A percentile compares a stretch with the other conserved stretches of the same genome.
Conservation (phyloP, 768 basidiomycete genomes). For the Tulasnella sp. region DNA sequence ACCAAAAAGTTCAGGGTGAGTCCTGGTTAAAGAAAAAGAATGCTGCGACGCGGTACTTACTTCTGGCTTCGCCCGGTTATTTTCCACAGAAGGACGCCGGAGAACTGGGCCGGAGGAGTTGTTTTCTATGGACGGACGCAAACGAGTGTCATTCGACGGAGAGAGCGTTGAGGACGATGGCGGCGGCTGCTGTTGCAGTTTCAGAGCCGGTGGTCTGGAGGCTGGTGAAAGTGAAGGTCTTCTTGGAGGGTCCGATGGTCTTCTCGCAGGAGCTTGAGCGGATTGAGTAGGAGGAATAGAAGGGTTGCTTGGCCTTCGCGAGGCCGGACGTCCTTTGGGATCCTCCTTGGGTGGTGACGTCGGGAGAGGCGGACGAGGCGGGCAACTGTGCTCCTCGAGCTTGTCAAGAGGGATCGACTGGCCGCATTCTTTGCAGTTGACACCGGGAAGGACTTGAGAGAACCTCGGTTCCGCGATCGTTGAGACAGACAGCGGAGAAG, state of each 20-base stretch:
- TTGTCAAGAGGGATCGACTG: slow-evolving; percentile 56
- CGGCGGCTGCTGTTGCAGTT: neutral
- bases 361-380: slow-evolving; percentile 16
- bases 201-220: slow-evolving; percentile 2
- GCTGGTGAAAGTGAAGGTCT: neutral
- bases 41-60: neutral
- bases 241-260: slow-evolving; percentile 1
- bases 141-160: neutral
- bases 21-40: neutral
- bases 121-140: neutral
- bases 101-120: neutral
- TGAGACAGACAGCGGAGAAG: neutral
- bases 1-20: neutral
- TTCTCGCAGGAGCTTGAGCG: neutral
- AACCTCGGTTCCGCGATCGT: slow-evolving; percentile 28
- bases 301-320: neutral
- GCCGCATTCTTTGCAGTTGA: slow-evolving; percentile 76
- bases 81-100: slow-evolving; percentile 1
- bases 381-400: slow-evolving; percentile 71
- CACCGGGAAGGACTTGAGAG: slow-evolving; percentile 68
- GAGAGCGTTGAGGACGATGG: neutral
- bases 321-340: neutral
- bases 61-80: neutral
- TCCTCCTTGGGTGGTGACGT: neutral
- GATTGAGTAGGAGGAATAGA: neutral